Evolutionary conservation across 2,329 filamentous ascomycete species (phyloP), one percentile per base, ranked within the genome.

Genomic region (Aspergillus sp.): DNA sequence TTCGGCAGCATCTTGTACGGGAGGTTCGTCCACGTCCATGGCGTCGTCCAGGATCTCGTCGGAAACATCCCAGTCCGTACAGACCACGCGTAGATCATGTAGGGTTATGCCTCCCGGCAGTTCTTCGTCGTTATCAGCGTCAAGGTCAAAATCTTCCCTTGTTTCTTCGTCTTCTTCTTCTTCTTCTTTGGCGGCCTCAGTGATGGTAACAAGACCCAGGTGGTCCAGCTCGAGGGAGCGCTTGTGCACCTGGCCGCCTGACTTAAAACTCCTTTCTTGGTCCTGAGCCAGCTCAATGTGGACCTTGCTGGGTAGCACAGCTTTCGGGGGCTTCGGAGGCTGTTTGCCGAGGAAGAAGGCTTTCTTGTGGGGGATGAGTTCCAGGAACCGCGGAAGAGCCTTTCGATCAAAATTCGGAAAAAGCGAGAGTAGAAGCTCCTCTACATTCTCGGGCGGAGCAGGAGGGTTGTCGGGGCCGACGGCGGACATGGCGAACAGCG

Each of bases 241-340:
- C 59, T 82, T 80, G 36, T 77, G 75, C 1, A 81, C 78, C 21
- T 84, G 80, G 0, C 86, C 86, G 0, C 84, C 80, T n/a, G 93
- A 83, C 51, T 86, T 85, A 69, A 97, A 99, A 21, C 82, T 79
- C 62, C 91, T 91, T 70, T 96, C 90, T 60, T 96, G 89, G 63
- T 97, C 94, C 44, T 84, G 81, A 2, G 89, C 88, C 31, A 97
- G 77, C 56, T 99, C 94, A 13, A 99, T 79, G 56, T 85, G 91
- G 52, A 96, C 81, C 71, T 99, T 99, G 17, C 88, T 92, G 0
- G 91, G 91, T 4, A 91, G 82, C 3, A 97, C 80, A 14, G 89
- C 80, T 71, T 92, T 94, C 0, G 91, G 89, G 38, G 86, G 86
- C 71, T 91, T 96, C 1, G 80, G 59, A 0, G 92, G 91, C 36